Evolutionary conservation across 352 stramenopile genomes (phyloP).

Genomic region (Pythium dissimile): DNA sequence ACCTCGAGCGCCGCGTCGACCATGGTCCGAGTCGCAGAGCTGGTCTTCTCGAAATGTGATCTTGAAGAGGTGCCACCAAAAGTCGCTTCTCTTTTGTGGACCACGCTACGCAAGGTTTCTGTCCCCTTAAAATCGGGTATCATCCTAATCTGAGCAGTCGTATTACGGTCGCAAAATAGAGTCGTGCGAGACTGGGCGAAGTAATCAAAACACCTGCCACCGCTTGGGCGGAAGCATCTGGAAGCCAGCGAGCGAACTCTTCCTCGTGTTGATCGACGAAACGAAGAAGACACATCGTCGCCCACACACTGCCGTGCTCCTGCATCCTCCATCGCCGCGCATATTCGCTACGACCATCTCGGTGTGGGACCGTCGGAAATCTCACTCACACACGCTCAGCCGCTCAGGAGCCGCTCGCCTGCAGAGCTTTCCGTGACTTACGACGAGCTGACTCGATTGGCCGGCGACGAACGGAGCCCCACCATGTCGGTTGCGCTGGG

Average conservation of each 20-base stretch:
- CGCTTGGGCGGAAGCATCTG: constrained; percentile 1
- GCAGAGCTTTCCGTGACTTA: not conserved
- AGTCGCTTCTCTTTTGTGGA: too few species aligned
- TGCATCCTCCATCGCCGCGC: not conserved
- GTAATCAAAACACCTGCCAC: constrained; percentile 12
- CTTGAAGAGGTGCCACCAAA: constrained; percentile 6
- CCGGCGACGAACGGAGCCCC: too few species aligned
- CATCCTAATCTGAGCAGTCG: too few species aligned
- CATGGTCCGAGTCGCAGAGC: constrained; percentile 38
- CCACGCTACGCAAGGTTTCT: too few species aligned
- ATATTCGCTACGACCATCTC: not conserved
- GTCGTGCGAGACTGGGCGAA: not conserved
- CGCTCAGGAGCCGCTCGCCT: not conserved
- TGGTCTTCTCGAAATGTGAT: not conserved
- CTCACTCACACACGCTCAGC: not conserved
- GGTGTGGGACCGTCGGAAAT: not conserved
- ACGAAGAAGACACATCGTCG: not conserved
- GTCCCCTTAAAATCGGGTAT: too few species aligned
- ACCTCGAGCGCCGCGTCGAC: constrained; percentile 48
- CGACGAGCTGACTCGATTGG: not conserved
- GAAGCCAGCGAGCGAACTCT: too few species aligned
- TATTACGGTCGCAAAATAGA: constrained; percentile 8
- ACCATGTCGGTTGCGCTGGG: constrained; percentile 36
- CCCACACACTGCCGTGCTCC: not conserved
- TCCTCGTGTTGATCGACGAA: too few species aligned